phyloP scores from a whole-genome alignment of 208 protist species.

The Trypanosoma congolense region DNA sequence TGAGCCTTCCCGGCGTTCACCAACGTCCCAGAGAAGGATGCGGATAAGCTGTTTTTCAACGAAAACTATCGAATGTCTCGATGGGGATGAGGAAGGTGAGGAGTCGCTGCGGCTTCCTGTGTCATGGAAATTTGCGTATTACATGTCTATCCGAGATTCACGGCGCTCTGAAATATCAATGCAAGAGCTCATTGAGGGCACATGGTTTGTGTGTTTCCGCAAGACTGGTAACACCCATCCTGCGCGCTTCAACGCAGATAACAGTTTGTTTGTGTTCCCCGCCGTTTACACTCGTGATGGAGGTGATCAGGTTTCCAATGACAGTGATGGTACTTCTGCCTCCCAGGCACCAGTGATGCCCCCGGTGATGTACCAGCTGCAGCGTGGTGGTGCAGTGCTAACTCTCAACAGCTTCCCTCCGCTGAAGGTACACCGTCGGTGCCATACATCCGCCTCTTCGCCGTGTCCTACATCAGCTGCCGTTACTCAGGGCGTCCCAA shows the following conservation, averaged over 20 bases:
- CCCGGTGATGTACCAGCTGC: slow-evolving; percentile 49
- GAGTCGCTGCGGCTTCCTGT: slow-evolving; percentile 37
- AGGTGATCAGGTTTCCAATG: not conserved
- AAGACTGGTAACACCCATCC: slow-evolving; percentile 47
- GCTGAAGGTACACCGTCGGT: slow-evolving; percentile 57
- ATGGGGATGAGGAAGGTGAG: slow-evolving; percentile 17
- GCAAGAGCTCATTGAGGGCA: slow-evolving; percentile 54
- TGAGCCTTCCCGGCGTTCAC: not conserved
- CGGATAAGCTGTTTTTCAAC: not conserved
- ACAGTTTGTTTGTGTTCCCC: slow-evolving; percentile 36
- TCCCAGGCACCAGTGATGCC: slow-evolving; percentile 9
- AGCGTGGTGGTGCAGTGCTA: slow-evolving; percentile 58
- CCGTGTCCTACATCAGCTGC: not conserved
- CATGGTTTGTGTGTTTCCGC: slow-evolving; percentile 63
- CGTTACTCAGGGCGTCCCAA: no score
- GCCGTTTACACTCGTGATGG: slow-evolving; percentile 15
- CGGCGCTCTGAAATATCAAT: slow-evolving; percentile 33
- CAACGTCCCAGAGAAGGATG: not conserved
- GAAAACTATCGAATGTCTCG: not conserved
- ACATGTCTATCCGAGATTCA: slow-evolving; percentile 72
- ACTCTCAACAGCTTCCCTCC: slow-evolving; percentile 59
- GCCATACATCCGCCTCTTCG: not conserved
- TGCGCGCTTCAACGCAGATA: slow-evolving; percentile 32
- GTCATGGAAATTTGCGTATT: slow-evolving; percentile 88
- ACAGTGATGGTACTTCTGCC: not conserved